These are phyloP conservation scores for Casuarina equisetifolia DNA, from an alignment of 306 rosid species.

Conservation along the genomic window DNA sequence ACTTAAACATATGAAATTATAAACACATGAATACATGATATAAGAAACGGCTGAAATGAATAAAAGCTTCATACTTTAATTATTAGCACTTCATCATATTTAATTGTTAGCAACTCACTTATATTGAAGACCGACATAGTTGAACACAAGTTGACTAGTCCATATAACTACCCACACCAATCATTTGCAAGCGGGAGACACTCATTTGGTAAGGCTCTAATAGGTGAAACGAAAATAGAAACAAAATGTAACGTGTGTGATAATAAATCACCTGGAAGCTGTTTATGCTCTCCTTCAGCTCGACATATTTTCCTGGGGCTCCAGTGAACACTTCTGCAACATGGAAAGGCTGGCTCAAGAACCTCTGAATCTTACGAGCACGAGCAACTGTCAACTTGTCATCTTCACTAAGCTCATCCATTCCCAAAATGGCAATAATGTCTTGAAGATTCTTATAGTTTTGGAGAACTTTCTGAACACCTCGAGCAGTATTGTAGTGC, in stretches of 20 bases:
- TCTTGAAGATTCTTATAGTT: slow-evolving; percentile 98
- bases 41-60: too few relatives aligned
- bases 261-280: slow-evolving; percentile 78
- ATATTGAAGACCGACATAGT: too few relatives aligned
- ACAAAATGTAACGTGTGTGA: background rate
- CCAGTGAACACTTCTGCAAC: slow-evolving; percentile 99
- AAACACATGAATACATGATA: too few relatives aligned
- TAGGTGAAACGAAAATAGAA: background rate
- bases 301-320: slow-evolving; percentile 97
- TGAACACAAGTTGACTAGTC: too few relatives aligned
- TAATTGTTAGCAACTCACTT: too few relatives aligned
- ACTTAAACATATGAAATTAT: too few relatives aligned
- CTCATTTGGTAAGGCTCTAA: too few relatives aligned
- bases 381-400: slow-evolving; percentile 97
- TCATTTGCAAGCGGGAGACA: too few relatives aligned
- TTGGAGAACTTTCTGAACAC: slow-evolving; percentile 93
- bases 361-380: slow-evolving; percentile 81
- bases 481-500: slow-evolving; percentile 96
- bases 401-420: slow-evolving; percentile 99
- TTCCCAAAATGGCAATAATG: slow-evolving; percentile 99
- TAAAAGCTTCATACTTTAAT: too few relatives aligned
- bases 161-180: too few relatives aligned
- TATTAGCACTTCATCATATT: too few relatives aligned
- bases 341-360: slow-evolving; percentile 99
- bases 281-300: slow-evolving; percentile 74